Base-by-base conservation (phyloP, 2,329 filamentous ascomycete species). In the Penicillium sp. region DNA sequence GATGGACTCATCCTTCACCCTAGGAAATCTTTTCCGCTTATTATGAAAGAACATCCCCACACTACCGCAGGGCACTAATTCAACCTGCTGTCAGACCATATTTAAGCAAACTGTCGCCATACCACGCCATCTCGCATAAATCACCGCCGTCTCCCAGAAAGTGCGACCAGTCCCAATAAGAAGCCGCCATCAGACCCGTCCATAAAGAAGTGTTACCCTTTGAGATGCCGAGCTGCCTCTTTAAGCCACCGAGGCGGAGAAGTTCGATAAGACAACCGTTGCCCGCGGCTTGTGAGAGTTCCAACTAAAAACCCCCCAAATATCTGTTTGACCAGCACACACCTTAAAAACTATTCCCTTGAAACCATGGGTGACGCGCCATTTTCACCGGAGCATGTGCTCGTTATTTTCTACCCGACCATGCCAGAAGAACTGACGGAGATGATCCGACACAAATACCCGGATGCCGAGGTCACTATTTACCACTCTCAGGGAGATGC, bases 351-450 rank as follows among this genome's bases (percentile, higher is more conserved):
- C 24, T 1, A 40, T 32, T 29, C 35, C 12, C 2, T 10, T 5
- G 17, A 10, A 42, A 51, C 21, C 15, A 64, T 66, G 64, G 62
- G 61, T 7, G 57, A 60, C 19, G 57, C 56, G 13, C 17, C 43
- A 13, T 19, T 53, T 2, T 15, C 48, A 5, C 50, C 46, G 2
- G 60, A 64, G 46, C 58, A 53, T 24, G 28, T 65, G 29, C 57
- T 66, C 43, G 31, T 65, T 15, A 42, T 55, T n/a, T 59, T 61
- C 40, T 48, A 53, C 21, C 48, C 40, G 6, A 32, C 49, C 0
- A 35, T 65, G 9, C 52, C 64, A 1, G 37, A 43, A 2, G 26
- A 43, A n/a, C 38, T 62, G 22, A n/a, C 55, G 21, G 52, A 53
- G 1, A 50, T 48, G 8, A 49, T 64, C 29, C 47, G 48, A 15